Percentiles rank a stretch among this genome's conserved stretches.
phyloP scores from a whole-genome alignment of 2,329 filamentous ascomycete genomes.

The Colletotrichum siamense region DNA sequence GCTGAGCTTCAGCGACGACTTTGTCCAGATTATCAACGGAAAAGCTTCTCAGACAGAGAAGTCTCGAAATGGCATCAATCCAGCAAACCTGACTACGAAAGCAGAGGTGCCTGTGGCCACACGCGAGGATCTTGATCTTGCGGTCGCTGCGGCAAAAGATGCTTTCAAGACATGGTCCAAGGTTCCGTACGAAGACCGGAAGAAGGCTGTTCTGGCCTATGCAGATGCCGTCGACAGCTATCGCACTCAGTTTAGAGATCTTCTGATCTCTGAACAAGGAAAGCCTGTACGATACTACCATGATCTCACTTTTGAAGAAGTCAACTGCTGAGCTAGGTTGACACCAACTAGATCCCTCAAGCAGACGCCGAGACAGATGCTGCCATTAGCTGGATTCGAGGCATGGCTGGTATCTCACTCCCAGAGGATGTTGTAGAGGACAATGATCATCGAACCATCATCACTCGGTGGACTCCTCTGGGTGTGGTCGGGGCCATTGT shows the following conservation, averaged over 20 bases:
- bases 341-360: background rate
- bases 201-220: conserved; percentile 25
- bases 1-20: background rate
- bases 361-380: conserved; percentile 25
- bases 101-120: background rate
- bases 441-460: conserved; percentile 35
- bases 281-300: background rate
- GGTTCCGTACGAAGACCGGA: conserved; percentile 27
- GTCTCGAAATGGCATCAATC: background rate
- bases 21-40: conserved; percentile 41
- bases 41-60: background rate
- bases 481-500: conserved; percentile 49
- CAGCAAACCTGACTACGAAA: background rate
- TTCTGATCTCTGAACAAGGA: conserved; percentile 32
- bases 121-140: background rate
- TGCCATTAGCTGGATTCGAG: conserved; percentile 31
- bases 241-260: conserved; percentile 25
- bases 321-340: background rate
- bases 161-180: conserved; percentile 29
- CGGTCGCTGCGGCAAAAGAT: background rate
- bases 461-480: conserved; percentile 41
- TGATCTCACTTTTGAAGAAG: background rate
- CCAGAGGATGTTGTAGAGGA: conserved; percentile 45
- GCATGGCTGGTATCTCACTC: conserved; percentile 34
- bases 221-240: conserved; percentile 28